Conservation (phyloP, 2,329 filamentous ascomycete species). For the Sarocladium strictum region DNA sequence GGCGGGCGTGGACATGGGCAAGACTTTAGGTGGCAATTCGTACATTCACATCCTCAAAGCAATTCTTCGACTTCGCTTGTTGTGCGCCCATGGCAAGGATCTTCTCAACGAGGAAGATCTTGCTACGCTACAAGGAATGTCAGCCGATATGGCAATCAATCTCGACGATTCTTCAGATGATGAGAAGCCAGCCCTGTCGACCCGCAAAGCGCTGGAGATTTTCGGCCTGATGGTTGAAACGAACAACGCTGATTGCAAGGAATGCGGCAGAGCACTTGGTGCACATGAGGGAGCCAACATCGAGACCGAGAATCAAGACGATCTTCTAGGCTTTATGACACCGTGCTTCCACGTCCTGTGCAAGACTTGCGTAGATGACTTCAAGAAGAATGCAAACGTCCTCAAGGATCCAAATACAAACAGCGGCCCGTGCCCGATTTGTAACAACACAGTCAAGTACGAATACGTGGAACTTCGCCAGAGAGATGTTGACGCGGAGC, state of each 20-base stretch:
- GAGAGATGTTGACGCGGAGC: slow-evolving; percentile 50
- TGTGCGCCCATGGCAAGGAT: slow-evolving; percentile 92
- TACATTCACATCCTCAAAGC: slow-evolving; percentile 92
- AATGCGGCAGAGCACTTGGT: slow-evolving; percentile 62
- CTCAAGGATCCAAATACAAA: slow-evolving; percentile 29
- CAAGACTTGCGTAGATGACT: slow-evolving; percentile 59
- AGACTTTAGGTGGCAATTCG: slow-evolving; percentile 72
- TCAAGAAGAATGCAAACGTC: slow-evolving; percentile 47
- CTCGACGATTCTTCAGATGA: slow-evolving; percentile 72
- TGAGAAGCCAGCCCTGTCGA: slow-evolving; percentile 50
- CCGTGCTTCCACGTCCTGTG: slow-evolving; percentile 86
- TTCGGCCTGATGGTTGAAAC: slow-evolving; percentile 79
- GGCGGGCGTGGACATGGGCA: slow-evolving; percentile 49
- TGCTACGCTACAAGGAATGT: slow-evolving; percentile 71
- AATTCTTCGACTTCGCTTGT: slow-evolving; percentile 80
- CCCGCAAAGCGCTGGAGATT: slow-evolving; percentile 77
- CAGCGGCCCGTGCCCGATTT: slow-evolving; percentile 59
- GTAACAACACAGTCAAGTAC: slow-evolving; percentile 56
- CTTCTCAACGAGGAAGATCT: slow-evolving; percentile 80
- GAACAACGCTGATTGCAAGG: slow-evolving; percentile 65
- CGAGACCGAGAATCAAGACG: slow-evolving; percentile 52
- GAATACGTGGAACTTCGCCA: slow-evolving; percentile 64
- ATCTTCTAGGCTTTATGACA: slow-evolving; percentile 72
- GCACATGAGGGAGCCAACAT: slow-evolving; percentile 49
- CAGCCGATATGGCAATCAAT: slow-evolving; percentile 80